phyloP scores from a whole-genome alignment of 192 early-diverging fungal species.

The Podochytrium sp. region DNA sequence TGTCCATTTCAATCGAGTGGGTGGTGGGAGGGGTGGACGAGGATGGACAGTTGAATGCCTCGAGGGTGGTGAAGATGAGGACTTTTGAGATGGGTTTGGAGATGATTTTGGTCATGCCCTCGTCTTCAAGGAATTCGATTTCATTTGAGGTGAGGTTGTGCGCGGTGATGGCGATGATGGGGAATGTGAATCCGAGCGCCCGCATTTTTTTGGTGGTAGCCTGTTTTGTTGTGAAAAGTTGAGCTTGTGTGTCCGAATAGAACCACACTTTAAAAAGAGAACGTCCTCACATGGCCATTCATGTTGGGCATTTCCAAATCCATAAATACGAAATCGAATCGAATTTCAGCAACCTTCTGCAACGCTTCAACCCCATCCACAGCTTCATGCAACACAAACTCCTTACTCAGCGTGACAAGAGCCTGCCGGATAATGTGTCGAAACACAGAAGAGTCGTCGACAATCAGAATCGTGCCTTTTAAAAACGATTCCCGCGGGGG shows the following conservation, averaged over 20 bases:
- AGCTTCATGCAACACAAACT: conserved; percentile 18
- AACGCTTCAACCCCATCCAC: conserved; percentile 27
- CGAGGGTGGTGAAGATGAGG: not conserved
- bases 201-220: conserved; percentile 15
- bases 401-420: not conserved
- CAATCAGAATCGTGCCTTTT: not conserved
- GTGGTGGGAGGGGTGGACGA: too few relatives aligned
- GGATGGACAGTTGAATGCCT: not conserved
- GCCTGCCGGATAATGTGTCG: conserved; percentile 15
- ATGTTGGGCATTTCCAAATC: conserved; percentile 33
- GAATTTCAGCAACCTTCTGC: not conserved
- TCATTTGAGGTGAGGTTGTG: conserved; percentile 1
- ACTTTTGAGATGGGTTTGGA: conserved; percentile 36
- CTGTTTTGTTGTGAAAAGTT: not conserved
- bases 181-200: conserved; percentile 3
- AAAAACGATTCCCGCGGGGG: not conserved
- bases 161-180: conserved; percentile 36
- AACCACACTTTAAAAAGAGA: not conserved
- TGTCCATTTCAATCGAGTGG: too few relatives aligned
- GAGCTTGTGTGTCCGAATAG: not conserved
- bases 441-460: conserved; percentile 31
- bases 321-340: conserved; percentile 29
- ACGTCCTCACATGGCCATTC: conserved; percentile 19
- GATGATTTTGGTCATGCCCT: conserved; percentile 28
- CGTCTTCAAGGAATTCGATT: not conserved